Evolutionary conservation across 352 stramenopile species (phyloP), one percentile per base, ranked within the genome.

Genomic region (Blastocystis hominis): DNA sequence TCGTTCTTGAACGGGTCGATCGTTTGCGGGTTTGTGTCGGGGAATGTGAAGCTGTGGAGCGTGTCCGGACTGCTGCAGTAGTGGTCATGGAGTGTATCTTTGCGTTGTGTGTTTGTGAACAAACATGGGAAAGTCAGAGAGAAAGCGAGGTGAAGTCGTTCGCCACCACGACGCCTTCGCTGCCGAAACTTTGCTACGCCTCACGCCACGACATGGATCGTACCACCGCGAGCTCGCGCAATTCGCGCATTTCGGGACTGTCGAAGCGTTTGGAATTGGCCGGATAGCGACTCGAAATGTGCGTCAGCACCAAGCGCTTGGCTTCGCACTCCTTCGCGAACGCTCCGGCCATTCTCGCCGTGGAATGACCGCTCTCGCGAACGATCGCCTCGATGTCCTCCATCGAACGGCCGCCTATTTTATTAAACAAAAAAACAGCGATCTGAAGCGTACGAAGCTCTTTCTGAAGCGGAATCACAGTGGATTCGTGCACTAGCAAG

Each of bases 351-450:
- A 96, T 95, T 13, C 91, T 75, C 20, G 93, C 92, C 10, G 93
- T 95, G 7, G 91, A 94, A 90, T 96, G 93, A 3, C 93, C 92
- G 78, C 94, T 90, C n/a, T 90, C 88, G 36, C 91, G 90, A n/a
- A 92, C 89, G 80, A 92, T 90, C 17, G 75, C 88, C 1, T 89
- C 91, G 0, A 93, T 90, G 13, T 89, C 53, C 61, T 80, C 77
- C 40, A 91, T 75, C 30, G 84, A 30, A 30, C 24, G 24, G 24
- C 24, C 24, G 24, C 24, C 42, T 64, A 55, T 77, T 24, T 68
- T 46, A 20, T 75, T 64, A 36, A 75, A 54, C 17, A 24, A 24
- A n/a, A 42, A 59, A 20, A n/a, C 20, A 40, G 20, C 36, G 30
- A 9, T 24, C 44, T 15, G 20, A 68, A 10, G 3, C 7, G 7